Conservation (phyloP, 2,329 filamentous ascomycete species). For the Hypoxylon sp. region DNA sequence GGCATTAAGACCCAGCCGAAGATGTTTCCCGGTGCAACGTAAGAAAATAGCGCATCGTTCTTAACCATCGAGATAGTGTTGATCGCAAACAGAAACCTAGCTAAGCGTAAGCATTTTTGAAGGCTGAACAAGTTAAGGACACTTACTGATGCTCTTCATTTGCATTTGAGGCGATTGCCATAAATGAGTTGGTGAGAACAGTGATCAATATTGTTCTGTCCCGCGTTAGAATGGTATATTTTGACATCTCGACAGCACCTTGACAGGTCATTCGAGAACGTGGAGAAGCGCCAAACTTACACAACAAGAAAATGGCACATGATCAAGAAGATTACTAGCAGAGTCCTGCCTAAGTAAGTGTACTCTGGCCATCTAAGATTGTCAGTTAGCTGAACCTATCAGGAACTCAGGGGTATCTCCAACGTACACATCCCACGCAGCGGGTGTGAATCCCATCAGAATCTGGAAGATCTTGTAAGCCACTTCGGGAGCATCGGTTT, state of each 20-base stretch:
- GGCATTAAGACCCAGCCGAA: conserved; percentile 92
- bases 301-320: conserved; percentile 96
- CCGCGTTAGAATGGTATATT: conserved; percentile 39
- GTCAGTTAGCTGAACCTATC: conserved; percentile 34
- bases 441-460: conserved; percentile 94
- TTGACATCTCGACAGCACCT: not conserved
- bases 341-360: conserved; percentile 80
- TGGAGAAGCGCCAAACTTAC: conserved; percentile 53
- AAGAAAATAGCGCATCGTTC: conserved; percentile 96
- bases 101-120: conserved; percentile 26
- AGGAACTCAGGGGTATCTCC: not conserved
- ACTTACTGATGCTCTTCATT: conserved; percentile 86
- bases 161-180: conserved; percentile 93
- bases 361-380: conserved; percentile 76
- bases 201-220: conserved; percentile 88
- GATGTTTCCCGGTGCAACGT: conserved; percentile 91
- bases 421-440: conserved; percentile 88
- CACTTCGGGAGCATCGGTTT: conserved; percentile 79
- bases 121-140: not conserved
- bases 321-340: conserved; percentile 88
- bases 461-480: conserved; percentile 95
- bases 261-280: not conserved
- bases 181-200: conserved; percentile 96
- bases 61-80: conserved; percentile 99
- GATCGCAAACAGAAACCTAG: conserved; percentile 88